Evolutionary conservation across 139 green algal species (phyloP).

Genomic region (Diplosphaera chodatii): DNA sequence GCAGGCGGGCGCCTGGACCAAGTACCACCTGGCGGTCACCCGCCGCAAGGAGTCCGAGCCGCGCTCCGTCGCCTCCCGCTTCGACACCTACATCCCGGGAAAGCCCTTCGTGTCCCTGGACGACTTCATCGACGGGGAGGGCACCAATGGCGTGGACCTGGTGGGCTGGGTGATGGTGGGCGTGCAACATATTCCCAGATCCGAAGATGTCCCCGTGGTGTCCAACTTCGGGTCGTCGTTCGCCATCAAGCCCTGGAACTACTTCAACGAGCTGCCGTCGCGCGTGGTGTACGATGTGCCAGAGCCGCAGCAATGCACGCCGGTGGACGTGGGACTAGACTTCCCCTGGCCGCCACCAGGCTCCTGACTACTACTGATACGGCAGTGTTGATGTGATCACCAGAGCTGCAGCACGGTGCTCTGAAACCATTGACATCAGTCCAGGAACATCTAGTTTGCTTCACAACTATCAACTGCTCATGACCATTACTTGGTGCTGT

Average conservation of each 20-base stretch:
- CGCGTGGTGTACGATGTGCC: background rate
- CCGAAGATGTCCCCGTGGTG: conserved; percentile 22
- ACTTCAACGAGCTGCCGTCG: conserved; percentile 3
- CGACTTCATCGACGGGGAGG: conserved; percentile 15
- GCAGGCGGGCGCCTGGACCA: conserved; percentile 24
- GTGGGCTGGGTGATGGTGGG: conserved; percentile 28
- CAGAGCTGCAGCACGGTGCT: no score
- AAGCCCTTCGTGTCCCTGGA: conserved; percentile 12
- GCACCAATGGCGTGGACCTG: conserved; percentile 18
- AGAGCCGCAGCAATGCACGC: background rate
- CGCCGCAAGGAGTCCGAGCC: conserved; percentile 23
- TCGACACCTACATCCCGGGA: conserved; percentile 13
- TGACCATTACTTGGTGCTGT: no score
- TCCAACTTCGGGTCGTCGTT: conserved; percentile 28
- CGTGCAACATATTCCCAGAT: conserved; percentile 22
- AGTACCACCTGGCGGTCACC: conserved; percentile 33
- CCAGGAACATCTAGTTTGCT: no score
- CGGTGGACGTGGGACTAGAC: background rate
- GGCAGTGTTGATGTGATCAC: no score
- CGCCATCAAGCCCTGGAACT: conserved; percentile 24
- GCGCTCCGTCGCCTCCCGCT: conserved; percentile 2
- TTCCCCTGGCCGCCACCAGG: background rate
- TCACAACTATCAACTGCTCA: no score
- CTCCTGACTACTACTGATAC: background rate
- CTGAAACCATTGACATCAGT: no score